Evolutionary conservation across 2,329 filamentous ascomycete species (phyloP).

Genomic region (Hawksworthiomyces lignivorus): DNA sequence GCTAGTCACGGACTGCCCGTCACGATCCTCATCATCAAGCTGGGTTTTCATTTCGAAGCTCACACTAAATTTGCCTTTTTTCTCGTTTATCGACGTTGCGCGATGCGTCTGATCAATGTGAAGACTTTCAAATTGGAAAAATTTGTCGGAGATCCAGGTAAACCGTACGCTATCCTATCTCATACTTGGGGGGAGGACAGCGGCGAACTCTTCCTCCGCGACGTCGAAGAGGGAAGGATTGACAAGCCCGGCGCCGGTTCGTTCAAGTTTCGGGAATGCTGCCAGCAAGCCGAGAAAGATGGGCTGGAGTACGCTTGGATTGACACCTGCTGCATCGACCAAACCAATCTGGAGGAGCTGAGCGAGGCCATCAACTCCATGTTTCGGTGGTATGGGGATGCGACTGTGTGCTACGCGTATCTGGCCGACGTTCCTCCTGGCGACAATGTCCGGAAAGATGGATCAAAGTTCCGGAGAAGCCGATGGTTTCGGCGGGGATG

Average conservation of each 20-base stretch:
- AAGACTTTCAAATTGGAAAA: too few species aligned
- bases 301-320: conserved; percentile 2
- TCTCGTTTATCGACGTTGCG: too few species aligned
- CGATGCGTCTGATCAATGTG: too few species aligned
- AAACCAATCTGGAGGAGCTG: not conserved
- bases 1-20: too few species aligned
- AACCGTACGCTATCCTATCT: not conserved
- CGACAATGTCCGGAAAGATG: not conserved
- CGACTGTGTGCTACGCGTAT: conserved; percentile 10
- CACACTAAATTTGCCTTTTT: too few species aligned
- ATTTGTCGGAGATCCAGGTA: too few species aligned
- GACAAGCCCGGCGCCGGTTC: too few species aligned
- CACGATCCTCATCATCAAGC: too few species aligned
- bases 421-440: conserved; percentile 6
- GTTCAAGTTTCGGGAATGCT: not conserved
- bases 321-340: conserved; percentile 9
- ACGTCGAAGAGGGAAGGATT: too few species aligned
- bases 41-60: too few species aligned
- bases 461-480: not conserved
- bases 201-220: not conserved
- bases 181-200: not conserved
- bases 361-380: conserved; percentile 12
- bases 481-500: conserved; percentile 7
- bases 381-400: conserved; percentile 9
- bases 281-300: not conserved